Evolutionary conservation across 495 filamentous ascomycete species (phyloP), one percentile per base, ranked within the genome.

Genomic region (Neurospora sp.): DNA sequence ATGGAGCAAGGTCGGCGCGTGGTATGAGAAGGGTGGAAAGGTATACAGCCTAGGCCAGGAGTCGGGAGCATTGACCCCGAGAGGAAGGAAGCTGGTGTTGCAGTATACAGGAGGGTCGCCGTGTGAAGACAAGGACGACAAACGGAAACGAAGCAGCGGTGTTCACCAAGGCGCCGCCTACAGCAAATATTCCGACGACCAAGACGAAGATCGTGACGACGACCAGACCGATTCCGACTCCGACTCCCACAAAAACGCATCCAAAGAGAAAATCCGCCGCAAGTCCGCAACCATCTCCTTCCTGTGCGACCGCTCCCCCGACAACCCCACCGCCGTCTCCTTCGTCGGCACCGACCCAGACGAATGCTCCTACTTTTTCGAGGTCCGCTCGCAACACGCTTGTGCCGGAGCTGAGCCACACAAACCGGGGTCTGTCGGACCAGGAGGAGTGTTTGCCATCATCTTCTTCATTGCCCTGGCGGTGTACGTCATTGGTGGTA

Each of bases 311-410:
- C 89, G 88, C 69, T 93, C 97, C 73, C 86, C 89, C 0, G 82
- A 80, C 48, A 77, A 75, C n/a, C 76, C 79, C 0, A 88, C 89
- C 37, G 87, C 91, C 18, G 88, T 89, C 16, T 91, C 92, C 6
- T 99, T 97, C 79, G 89, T 98, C 69, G 93, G 92, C 72, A 88
- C 91, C 27, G 90, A 91, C 81, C 88, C 88, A 6, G 93, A 98
- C 77, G 89, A 93, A 69, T 99, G 96, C 84, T 88, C 92, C n/a
- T 99, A 98, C 82, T 92, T 96, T 81, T 99, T 99, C 83, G 94
- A 97, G 80, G 89, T 94, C n/a, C 92, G 94, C 72, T 94, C 93
- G 65, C 87, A 88, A 65, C 90, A 93, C 45, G 95, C 94, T 9
- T 99, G 96, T 79, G 91, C 92, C 7, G 81, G 79, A 44, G 83